Percentiles rank a stretch among this genome's conserved stretches.
Conservation (phyloP, 2,329 filamentous ascomycete species). For the Talaromyces islandicus region DNA sequence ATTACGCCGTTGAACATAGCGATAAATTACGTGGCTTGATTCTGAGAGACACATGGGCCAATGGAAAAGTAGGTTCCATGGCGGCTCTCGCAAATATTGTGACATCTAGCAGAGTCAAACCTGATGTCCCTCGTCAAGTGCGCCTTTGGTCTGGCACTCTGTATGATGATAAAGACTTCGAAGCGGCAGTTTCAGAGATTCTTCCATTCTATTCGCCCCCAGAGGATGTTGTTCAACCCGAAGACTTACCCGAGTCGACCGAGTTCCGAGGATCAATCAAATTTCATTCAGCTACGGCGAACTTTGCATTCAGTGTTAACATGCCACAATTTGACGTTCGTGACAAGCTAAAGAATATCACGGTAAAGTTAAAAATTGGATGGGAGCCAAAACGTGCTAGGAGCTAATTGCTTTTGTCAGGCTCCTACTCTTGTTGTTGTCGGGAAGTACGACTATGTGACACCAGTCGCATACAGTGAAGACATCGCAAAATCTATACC, state of each 20-base stretch:
- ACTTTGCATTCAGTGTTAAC: slow-evolving; percentile 1
- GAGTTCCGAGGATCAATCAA: not conserved
- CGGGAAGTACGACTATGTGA: not conserved
- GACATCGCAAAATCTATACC: not conserved
- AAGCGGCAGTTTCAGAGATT: not conserved
- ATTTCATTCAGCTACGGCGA: not conserved
- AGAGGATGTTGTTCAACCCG: not conserved
- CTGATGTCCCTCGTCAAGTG: not conserved
- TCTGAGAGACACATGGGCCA: not conserved
- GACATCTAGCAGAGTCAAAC: not conserved
- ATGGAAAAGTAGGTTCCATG: not conserved
- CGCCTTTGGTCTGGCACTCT: slow-evolving; percentile 1
- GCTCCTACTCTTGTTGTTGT: slow-evolving; percentile 1
- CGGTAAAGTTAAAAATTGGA: not conserved
- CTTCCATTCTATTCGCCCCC: slow-evolving; percentile 1
- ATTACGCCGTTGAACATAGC: not conserved
- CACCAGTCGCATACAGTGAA: not conserved
- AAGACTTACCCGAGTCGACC: not conserved
- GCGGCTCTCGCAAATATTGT: not conserved
- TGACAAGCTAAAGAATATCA: not conserved
- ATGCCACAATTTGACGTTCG: slow-evolving; percentile 1
- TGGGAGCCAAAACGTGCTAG: not conserved
- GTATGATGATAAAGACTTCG: not conserved
- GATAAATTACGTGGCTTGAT: not conserved
- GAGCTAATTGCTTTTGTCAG: not conserved